Conservation (phyloP, 202 grass and related monocot species). For the Tripidium arundinaceum region DNA sequence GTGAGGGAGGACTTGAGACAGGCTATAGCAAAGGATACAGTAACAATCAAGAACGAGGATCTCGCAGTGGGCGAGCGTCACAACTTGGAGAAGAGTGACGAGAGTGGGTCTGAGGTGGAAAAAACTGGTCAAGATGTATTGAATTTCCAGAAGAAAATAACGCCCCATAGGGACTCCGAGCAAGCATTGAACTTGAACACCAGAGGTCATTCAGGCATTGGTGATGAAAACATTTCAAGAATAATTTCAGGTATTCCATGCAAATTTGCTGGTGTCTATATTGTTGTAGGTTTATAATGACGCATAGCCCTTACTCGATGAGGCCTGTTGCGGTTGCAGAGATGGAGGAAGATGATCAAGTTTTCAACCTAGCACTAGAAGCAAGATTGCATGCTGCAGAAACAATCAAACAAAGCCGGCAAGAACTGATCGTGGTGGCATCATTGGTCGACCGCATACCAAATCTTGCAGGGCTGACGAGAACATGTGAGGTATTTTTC, state of each 20-base stretch:
- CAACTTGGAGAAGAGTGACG: slow-evolving; percentile 10
- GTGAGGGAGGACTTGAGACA: slow-evolving; percentile 83
- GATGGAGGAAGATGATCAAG: slow-evolving; percentile 69
- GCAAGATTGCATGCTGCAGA: slow-evolving; percentile 69
- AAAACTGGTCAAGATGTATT: slow-evolving; percentile 37
- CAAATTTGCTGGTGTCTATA: not conserved
- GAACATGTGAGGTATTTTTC: slow-evolving; percentile 70
- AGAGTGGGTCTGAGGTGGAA: slow-evolving; percentile 15
- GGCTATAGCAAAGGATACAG: slow-evolving; percentile 65
- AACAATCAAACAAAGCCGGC: slow-evolving; percentile 58
- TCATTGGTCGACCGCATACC: slow-evolving; percentile 91
- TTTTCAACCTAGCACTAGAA: slow-evolving; percentile 60
- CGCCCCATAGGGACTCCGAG: slow-evolving; percentile 33
- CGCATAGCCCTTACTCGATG: not conserved
- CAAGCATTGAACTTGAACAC: slow-evolving; percentile 13
- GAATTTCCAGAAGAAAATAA: slow-evolving; percentile 95
- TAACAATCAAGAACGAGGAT: slow-evolving; percentile 69
- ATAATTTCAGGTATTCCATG: slow-evolving; percentile 46
- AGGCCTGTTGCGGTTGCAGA: slow-evolving; percentile 31
- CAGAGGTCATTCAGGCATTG: slow-evolving; percentile 5
- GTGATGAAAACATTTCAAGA: slow-evolving; percentile 42
- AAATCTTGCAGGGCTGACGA: slow-evolving; percentile 84
- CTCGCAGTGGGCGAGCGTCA: slow-evolving; percentile 27
- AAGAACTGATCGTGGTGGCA: slow-evolving; percentile 76
- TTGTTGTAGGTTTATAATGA: not conserved